Evolutionary conservation across 2,329 filamentous ascomycete genomes (phyloP).

Genomic region (Cadophora malorum): DNA sequence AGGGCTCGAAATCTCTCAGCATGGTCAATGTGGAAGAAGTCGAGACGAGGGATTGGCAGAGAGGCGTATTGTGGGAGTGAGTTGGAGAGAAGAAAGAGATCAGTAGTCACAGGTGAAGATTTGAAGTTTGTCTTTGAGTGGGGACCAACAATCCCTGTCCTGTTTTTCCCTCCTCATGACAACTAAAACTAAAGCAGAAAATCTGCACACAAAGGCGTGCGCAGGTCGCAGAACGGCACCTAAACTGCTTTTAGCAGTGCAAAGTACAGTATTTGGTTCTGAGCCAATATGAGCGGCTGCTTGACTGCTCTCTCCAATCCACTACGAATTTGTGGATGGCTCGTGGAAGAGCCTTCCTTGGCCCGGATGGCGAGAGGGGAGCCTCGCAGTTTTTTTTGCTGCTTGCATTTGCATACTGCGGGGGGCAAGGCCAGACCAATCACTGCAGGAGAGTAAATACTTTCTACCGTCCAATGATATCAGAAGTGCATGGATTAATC

Average conservation of each 20-base stretch:
- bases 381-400: slow-evolving; percentile 28
- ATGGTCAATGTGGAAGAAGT: slow-evolving; percentile 35
- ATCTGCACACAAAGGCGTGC: slow-evolving; percentile 1
- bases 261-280: too few species aligned
- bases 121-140: slow-evolving; percentile 7
- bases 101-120: slow-evolving; percentile 12
- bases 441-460: background rate
- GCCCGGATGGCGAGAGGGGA: slow-evolving; percentile 1
- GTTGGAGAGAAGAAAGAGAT: background rate
- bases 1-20: slow-evolving; percentile 43
- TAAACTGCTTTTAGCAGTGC: slow-evolving; percentile 20
- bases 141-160: background rate
- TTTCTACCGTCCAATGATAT: slow-evolving; percentile 9
- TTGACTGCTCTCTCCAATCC: background rate
- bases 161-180: slow-evolving; percentile 3
- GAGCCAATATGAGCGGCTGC: background rate
- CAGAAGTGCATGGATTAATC: background rate
- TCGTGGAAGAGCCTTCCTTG: background rate
- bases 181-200: background rate
- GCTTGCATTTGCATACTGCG: slow-evolving; percentile 23
- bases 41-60: slow-evolving; percentile 11
- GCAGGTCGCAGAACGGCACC: slow-evolving; percentile 20
- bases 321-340: slow-evolving; percentile 2
- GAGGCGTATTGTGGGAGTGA: slow-evolving; percentile 10
- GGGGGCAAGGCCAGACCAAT: slow-evolving; percentile 20